A percentile compares a stretch with the other conserved stretches of the same genome.
Conservation (phyloP, 192 early-diverging fungal genomes). For the Kickxella alabastrina region DNA sequence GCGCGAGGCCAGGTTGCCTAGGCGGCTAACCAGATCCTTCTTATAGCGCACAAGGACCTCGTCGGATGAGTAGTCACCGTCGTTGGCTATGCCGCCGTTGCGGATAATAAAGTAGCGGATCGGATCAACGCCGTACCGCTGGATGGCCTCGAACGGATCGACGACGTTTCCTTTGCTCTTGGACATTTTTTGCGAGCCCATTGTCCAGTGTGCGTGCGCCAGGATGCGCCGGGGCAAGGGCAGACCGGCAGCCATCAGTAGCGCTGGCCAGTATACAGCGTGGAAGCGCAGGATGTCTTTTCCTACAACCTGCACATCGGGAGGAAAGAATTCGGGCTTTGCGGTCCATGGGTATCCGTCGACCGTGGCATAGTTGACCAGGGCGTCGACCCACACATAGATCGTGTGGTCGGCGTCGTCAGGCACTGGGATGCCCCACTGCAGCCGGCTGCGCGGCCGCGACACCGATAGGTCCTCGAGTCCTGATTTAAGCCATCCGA, state of each 20-base stretch:
- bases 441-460: constrained; percentile 65
- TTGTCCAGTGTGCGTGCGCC: constrained; percentile 94
- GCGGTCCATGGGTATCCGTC: constrained; percentile 75
- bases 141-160: constrained; percentile 71
- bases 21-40: constrained; percentile 75
- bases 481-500: constrained; percentile 55
- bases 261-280: constrained; percentile 96
- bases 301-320: constrained; percentile 82
- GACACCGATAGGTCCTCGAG: constrained; percentile 84
- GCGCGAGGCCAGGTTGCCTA: constrained; percentile 79
- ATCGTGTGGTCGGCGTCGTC: constrained; percentile 82
- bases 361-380: constrained; percentile 88
- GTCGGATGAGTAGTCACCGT: constrained; percentile 73
- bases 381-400: constrained; percentile 97
- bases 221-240: constrained; percentile 76
- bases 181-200: constrained; percentile 89
- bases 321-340: constrained; percentile 53
- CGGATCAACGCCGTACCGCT: constrained; percentile 77
- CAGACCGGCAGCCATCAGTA: constrained; percentile 83
- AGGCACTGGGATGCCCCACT: constrained; percentile 93
- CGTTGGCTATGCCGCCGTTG: constrained; percentile 83
- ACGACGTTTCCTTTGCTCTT: constrained; percentile 91
- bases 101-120: constrained; percentile 88
- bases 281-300: constrained; percentile 98
- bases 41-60: constrained; percentile 66